These are phyloP conservation scores for Quercus suber DNA, from an alignment of 306 rosid genomes.

Conservation along the genomic window DNA sequence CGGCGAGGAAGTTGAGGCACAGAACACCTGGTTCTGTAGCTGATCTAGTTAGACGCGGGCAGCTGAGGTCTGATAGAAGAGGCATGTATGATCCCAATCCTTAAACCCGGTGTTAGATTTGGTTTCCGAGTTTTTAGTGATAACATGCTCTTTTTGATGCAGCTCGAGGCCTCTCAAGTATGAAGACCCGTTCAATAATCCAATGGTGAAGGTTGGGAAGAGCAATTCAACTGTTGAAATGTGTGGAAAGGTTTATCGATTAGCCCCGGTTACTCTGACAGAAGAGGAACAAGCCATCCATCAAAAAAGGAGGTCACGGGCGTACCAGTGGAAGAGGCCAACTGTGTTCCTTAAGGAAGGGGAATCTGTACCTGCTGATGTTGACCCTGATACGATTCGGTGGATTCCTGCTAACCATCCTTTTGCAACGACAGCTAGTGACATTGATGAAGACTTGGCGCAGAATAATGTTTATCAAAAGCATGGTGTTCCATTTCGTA, in stretches of 20 bases:
- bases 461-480: slow-evolving; percentile 84
- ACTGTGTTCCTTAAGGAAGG: slow-evolving; percentile 88
- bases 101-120: neutral
- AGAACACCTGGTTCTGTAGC: slow-evolving; percentile 81
- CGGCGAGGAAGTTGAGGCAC: slow-evolving; percentile 40
- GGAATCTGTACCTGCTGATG: slow-evolving; percentile 74
- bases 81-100: slow-evolving; percentile 91
- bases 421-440: slow-evolving; percentile 84
- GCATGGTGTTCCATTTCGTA: slow-evolving; percentile 90
- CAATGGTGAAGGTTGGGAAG: slow-evolving; percentile 79
- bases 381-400: slow-evolving; percentile 83
- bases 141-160: slow-evolving; percentile 12
- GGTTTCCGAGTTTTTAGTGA: neutral
- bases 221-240: slow-evolving; percentile 73
- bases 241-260: slow-evolving; percentile 91
- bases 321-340: slow-evolving; percentile 98
- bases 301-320: slow-evolving; percentile 85
- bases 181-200: slow-evolving; percentile 92
- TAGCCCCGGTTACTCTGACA: slow-evolving; percentile 93
- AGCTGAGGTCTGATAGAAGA: slow-evolving; percentile 93
- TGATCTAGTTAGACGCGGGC: slow-evolving; percentile 93
- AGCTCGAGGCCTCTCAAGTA: slow-evolving; percentile 86
- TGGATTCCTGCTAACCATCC: slow-evolving; percentile 98
- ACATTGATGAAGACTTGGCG: slow-evolving; percentile 82
- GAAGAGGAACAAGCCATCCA: slow-evolving; percentile 75